Percentiles rank a stretch among this genome's conserved stretches.
phyloP scores from a whole-genome alignment of 2,329 filamentous ascomycete genomes.

The Pyricularia sp. region DNA sequence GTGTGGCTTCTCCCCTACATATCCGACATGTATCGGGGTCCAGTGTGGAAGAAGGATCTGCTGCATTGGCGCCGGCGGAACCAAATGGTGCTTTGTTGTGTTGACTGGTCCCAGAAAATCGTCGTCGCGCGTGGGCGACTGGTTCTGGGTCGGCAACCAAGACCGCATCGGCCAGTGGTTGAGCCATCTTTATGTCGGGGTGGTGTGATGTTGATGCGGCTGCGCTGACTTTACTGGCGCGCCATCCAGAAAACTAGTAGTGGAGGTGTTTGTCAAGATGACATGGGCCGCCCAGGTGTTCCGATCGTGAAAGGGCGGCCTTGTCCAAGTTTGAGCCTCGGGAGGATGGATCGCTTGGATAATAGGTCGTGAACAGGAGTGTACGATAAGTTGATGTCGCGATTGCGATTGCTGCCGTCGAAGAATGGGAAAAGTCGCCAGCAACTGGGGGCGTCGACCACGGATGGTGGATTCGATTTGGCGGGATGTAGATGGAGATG shows the following conservation, averaged over 20 bases:
- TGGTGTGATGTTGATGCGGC: background rate
- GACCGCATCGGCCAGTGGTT: slow-evolving; percentile 10
- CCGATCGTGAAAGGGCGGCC: background rate
- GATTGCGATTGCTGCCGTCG: background rate
- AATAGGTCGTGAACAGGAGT: background rate
- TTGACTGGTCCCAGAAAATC: slow-evolving; percentile 8
- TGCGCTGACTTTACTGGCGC: background rate
- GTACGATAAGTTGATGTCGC: background rate
- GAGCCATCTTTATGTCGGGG: background rate
- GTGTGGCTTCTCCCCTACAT: slow-evolving; percentile 77
- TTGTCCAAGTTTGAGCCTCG: background rate
- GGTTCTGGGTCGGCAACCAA: slow-evolving; percentile 13
- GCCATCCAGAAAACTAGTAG: background rate
- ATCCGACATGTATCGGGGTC: slow-evolving; percentile 87
- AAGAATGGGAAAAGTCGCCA: background rate
- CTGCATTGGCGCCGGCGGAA: background rate
- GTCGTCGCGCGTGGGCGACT: slow-evolving; percentile 16
- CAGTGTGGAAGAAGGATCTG: slow-evolving; percentile 1
- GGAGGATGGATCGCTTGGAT: background rate
- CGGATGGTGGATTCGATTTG: background rate
- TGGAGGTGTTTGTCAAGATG: background rate
- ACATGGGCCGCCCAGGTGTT: background rate
- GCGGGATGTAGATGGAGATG: background rate
- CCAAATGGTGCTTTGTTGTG: slow-evolving; percentile 3
- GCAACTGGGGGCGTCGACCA: background rate